Conservation (phyloP, 73 alveolate genomes). For the Symbiodinium natans region DNA sequence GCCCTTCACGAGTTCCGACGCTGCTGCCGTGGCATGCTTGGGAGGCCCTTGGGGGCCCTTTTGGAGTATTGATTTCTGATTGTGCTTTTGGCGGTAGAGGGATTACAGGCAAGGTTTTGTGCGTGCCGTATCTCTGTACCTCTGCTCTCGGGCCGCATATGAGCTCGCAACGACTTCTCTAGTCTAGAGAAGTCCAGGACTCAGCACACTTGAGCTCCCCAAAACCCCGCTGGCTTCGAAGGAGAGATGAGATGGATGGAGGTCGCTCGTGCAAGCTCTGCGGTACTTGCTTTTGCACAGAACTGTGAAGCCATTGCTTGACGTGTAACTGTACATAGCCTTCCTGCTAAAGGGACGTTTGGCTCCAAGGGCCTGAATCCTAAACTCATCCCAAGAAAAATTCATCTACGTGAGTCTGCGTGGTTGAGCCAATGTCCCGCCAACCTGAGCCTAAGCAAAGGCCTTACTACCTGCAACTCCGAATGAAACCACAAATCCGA, state of each 20-base stretch:
- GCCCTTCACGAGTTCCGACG: constrained; percentile 5
- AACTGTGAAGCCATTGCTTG: neutral
- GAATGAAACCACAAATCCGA: too few species aligned
- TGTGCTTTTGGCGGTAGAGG: neutral
- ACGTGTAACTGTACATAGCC: neutral
- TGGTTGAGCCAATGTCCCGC: too few species aligned
- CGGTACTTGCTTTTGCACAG: neutral
- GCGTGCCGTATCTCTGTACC: neutral
- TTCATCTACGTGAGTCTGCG: too few species aligned
- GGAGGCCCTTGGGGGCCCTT: neutral
- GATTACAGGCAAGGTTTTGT: neutral
- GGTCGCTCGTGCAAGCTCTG: too few species aligned
- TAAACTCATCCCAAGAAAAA: too few species aligned
- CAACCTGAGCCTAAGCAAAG: too few species aligned
- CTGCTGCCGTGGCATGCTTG: neutral
- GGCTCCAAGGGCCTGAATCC: too few species aligned
- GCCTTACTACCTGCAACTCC: too few species aligned
- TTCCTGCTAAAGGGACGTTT: too few species aligned
- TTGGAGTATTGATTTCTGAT: neutral
- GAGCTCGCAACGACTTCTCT: neutral
- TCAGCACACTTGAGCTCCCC: neutral
- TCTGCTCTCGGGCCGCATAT: too few species aligned
- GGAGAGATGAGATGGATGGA: neutral
- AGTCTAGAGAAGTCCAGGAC: neutral
- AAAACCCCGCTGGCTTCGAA: neutral